Percentiles rank a stretch among this genome's conserved stretches.
phyloP scores from a whole-genome alignment of 2,329 filamentous ascomycete species.

The Cladobotryum protrusum region DNA sequence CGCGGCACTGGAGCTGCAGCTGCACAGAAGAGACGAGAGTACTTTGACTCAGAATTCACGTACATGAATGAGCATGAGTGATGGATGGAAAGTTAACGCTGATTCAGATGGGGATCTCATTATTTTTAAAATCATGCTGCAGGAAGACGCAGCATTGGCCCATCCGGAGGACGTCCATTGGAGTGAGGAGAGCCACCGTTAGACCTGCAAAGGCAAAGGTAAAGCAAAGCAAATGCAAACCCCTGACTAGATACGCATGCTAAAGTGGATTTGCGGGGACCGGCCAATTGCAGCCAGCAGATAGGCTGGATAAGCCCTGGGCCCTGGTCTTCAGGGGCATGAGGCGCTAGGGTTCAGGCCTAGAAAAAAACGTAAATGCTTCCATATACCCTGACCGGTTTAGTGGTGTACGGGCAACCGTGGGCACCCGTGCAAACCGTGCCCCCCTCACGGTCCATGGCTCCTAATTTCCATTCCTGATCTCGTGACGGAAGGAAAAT shows the following conservation, averaged over 20 bases:
- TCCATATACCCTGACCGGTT: no score
- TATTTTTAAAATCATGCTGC: no score
- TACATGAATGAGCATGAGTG: background rate
- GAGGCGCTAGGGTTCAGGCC: constrained; percentile 11
- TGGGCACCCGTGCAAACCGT: no score
- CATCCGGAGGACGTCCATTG: no score
- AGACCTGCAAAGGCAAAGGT: background rate
- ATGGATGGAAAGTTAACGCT: background rate
- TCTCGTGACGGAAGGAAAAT: no score
- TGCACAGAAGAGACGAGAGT: background rate
- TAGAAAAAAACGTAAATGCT: background rate
- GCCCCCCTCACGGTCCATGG: no score
- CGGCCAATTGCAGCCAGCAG: background rate
- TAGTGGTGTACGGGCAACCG: no score
- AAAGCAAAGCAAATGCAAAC: constrained; percentile 1
- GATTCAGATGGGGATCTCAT: background rate
- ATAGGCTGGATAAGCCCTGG: no score
- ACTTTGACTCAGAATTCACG: background rate
- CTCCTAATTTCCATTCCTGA: no score
- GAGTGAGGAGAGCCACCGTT: no score
- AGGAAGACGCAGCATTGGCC: no score
- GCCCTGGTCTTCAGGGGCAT: background rate
- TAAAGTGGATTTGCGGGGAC: constrained; percentile 10
- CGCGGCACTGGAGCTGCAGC: background rate
- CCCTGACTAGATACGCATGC: constrained; percentile 11